Base-by-base conservation (phyloP, 768 basidiomycete genomes). In the Termitomyces sp. region DNA sequence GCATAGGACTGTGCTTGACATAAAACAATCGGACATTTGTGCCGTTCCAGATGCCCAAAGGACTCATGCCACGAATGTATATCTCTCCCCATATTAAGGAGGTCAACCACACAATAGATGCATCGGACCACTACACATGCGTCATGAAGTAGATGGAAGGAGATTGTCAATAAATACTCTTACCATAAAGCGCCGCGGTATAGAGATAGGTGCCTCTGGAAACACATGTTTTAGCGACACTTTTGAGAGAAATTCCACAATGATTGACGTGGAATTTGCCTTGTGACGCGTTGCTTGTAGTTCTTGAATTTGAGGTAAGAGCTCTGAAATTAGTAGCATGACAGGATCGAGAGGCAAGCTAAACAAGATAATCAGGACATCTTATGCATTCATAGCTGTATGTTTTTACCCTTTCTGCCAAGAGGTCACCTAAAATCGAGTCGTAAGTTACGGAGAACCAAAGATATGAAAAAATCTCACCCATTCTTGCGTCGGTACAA, bases 401-500 rank as follows among this genome's bases (percentile, higher is more conserved):
- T 6, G 14, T 11, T 21, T 74, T 67, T 62, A 92, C 93, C 95
- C 95, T 79, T 95, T 92, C 63, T 96, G 91, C 96, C 96, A 98
- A 2, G 94, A 94, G 21, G 89, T 82, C 4, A 94, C 88, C 89
- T 90, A 43, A 47, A 45, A 44, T 19, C 26, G 56, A 19, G 10
- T 28, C 11, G 52, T 51, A 23, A 54, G 45, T 53, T 9, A 55
- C 46, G 30, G 12, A 45, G 17, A 19, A 48, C 28, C 0, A 21
- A 11, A 11, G 8, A 33, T 50, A 23, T 14, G 19, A 54, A 23
- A 35, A 50, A 38, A 44, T n/a, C 19, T n/a, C n/a, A 93, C 94
- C 96, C 97, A 99, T 83, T 94, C 93, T 68, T 97, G 92, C 3
- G 94, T 97, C 11, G 97, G 94, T 8, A 95, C 78, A 70, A 98